A percentile compares a stretch with the other conserved stretches of the same genome.
phyloP scores from a whole-genome alignment of 2,329 filamentous ascomycete genomes.

The Boeremia lycopersici region DNA sequence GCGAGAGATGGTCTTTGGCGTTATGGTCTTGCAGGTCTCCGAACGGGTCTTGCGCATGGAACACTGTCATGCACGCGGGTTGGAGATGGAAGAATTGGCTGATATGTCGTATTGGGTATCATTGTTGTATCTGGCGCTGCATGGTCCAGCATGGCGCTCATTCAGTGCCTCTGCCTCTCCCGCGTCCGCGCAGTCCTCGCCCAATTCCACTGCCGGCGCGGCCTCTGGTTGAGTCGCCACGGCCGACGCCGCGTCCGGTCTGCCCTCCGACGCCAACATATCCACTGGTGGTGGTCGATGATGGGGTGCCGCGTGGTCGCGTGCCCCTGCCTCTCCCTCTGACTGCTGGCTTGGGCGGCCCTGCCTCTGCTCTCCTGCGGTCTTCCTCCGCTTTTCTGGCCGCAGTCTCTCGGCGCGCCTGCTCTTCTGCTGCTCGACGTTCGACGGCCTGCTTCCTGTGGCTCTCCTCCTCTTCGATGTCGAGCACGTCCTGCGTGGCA shows the following conservation, averaged over 20 bases:
- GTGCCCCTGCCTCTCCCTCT: constrained; percentile 46
- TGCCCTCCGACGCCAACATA: constrained; percentile 54
- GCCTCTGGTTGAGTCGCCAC: constrained; percentile 51
- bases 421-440: constrained; percentile 76
- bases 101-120: constrained; percentile 16
- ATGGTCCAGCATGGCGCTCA: constrained; percentile 10
- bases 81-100: not conserved
- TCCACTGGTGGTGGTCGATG: constrained; percentile 40
- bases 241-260: constrained; percentile 56
- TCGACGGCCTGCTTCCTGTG: constrained; percentile 78
- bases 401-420: constrained; percentile 75
- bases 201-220: constrained; percentile 52
- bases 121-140: constrained; percentile 12
- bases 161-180: constrained; percentile 28
- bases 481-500: constrained; percentile 81
- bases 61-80: not conserved
- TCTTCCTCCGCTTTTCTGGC: constrained; percentile 58
- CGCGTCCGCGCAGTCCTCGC: constrained; percentile 46
- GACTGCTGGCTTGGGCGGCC: constrained; percentile 53
- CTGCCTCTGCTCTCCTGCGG: constrained; percentile 66
- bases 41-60: not conserved
- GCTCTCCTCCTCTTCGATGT: constrained; percentile 80
- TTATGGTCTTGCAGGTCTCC: too few relatives aligned
- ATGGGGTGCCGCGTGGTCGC: constrained; percentile 39
- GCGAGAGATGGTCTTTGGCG: too few relatives aligned